These are phyloP conservation scores for Xylariaceae sp. DNA, from an alignment of 2,329 filamentous ascomycete genomes.

Conservation along the genomic window DNA sequence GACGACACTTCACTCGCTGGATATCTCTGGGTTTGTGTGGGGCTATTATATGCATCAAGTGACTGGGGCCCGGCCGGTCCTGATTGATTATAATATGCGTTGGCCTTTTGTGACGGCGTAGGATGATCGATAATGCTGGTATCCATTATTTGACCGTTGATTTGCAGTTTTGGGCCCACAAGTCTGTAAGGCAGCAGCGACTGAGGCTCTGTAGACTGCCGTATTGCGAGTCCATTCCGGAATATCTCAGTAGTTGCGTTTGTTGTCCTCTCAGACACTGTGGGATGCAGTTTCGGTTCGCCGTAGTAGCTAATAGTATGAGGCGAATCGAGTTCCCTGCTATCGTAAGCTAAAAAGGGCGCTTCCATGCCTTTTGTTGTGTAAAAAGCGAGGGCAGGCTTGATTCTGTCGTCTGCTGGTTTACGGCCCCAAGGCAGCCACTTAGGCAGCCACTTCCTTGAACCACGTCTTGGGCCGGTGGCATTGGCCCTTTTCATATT, in stretches of 20 bases:
- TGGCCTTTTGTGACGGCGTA: constrained; percentile 33
- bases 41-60: constrained; percentile 33
- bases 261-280: constrained; percentile 13
- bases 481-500: constrained; percentile 28
- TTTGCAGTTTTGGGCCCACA: constrained; percentile 23
- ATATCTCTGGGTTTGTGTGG: constrained; percentile 32
- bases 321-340: constrained; percentile 21
- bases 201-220: constrained; percentile 14
- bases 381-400: constrained; percentile 8
- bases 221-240: constrained; percentile 16
- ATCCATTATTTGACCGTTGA: constrained; percentile 25
- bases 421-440: constrained; percentile 19
- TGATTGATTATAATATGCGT: constrained; percentile 36
- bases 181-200: constrained; percentile 21
- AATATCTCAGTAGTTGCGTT: constrained; percentile 16
- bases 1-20: constrained; percentile 51
- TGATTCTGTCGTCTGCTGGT: constrained; percentile 2
- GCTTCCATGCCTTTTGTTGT: constrained; percentile 18
- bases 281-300: constrained; percentile 18
- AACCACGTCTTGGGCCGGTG: constrained; percentile 12
- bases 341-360: constrained; percentile 24
- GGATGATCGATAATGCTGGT: constrained; percentile 25
- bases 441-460: constrained; percentile 14
- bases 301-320: constrained; percentile 21
- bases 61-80: constrained; percentile 34